Conservation (phyloP, 108 stramenopile species). For the Cyclotella baltica region DNA sequence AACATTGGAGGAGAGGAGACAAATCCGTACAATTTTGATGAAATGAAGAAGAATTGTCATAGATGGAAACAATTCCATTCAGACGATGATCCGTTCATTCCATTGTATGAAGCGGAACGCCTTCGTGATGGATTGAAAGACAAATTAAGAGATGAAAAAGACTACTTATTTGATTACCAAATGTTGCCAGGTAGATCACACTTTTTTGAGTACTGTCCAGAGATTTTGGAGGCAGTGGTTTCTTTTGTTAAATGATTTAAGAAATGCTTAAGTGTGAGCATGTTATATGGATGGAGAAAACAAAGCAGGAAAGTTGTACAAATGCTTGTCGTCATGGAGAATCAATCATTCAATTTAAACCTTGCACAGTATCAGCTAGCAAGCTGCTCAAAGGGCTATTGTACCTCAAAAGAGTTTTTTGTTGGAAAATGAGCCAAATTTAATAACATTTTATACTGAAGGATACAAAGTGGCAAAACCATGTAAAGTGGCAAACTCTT, state of each 20-base stretch:
- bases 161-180: conserved; percentile 37
- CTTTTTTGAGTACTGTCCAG: conserved; percentile 67
- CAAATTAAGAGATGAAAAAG: conserved; percentile 45
- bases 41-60: conserved; percentile 65
- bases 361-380: too few species aligned
- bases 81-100: conserved; percentile 81
- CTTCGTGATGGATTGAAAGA: conserved; percentile 70
- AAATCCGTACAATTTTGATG: conserved; percentile 66
- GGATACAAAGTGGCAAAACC: too few species aligned
- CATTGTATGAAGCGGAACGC: conserved; percentile 61
- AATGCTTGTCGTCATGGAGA: too few species aligned
- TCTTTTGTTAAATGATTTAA: conserved; percentile 51
- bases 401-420: too few species aligned
- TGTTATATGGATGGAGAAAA: too few species aligned
- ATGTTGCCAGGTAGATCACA: conserved; percentile 74
- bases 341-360: too few species aligned
- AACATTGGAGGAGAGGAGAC: conserved; percentile 21
- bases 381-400: too few species aligned
- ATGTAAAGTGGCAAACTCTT: too few species aligned
- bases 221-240: conserved; percentile 56
- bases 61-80: conserved; percentile 77
- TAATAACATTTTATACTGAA: too few species aligned
- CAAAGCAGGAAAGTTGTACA: too few species aligned
- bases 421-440: too few species aligned
- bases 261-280: too few species aligned